Evolutionary conservation across 2,329 filamentous ascomycete genomes (phyloP).

Genomic region (Colletotrichum sp.): DNA sequence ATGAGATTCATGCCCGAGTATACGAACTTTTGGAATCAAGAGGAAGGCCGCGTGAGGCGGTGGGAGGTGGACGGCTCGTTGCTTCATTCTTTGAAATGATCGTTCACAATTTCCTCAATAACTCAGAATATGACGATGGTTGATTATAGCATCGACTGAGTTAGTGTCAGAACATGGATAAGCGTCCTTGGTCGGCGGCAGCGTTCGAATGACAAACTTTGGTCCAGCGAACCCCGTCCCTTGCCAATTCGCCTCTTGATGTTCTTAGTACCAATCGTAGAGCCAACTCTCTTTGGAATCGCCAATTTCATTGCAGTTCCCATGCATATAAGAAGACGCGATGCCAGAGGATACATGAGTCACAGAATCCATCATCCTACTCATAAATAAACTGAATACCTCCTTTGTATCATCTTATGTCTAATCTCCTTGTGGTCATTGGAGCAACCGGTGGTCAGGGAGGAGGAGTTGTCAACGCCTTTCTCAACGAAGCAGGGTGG

Average conservation of each 20-base stretch:
- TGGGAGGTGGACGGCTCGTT: neutral
- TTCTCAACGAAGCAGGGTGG: slow-evolving; percentile 30
- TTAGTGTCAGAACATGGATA: neutral
- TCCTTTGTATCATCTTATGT: neutral
- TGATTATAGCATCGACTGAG: neutral
- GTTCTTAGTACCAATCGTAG: fast-evolving
- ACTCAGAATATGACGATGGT: neutral
- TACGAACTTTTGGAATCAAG: neutral
- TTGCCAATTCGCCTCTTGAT: neutral
- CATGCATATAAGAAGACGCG: neutral
- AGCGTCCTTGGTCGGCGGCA: neutral
- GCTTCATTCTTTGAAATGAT: neutral
- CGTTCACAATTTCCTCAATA: fast-evolving
- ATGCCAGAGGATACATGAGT: fast-evolving
- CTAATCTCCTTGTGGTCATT: slow-evolving; percentile 31
- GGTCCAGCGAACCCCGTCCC: neutral
- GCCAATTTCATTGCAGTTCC: neutral
- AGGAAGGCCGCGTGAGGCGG: neutral
- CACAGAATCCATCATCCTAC: neutral
- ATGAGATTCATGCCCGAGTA: no score
- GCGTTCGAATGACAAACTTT: neutral
- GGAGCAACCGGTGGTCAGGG: slow-evolving; percentile 36
- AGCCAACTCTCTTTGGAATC: neutral
- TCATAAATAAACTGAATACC: neutral
- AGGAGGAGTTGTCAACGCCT: slow-evolving; percentile 32